Evolutionary conservation across 495 filamentous ascomycete species (phyloP).

Genomic region (Penicillium arizonense): DNA sequence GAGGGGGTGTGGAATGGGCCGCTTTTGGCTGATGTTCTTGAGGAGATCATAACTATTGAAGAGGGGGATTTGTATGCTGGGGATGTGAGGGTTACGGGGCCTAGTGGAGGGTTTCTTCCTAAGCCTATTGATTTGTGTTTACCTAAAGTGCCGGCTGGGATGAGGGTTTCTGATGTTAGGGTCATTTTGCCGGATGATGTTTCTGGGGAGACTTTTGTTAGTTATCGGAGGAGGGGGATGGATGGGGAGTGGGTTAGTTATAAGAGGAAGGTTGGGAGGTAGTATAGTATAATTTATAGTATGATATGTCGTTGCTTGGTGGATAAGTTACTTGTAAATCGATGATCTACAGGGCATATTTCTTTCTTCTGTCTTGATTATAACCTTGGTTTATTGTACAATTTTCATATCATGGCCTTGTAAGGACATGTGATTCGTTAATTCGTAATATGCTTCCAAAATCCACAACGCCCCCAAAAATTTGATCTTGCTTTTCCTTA

Average conservation of each 20-base stretch:
- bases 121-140: conserved; percentile 1
- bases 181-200: conserved; percentile 13
- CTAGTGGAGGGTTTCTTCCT: not conserved
- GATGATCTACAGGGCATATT: not conserved
- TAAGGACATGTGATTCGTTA: conserved; percentile 3
- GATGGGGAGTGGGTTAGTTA: conserved; percentile 4
- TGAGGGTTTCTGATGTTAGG: conserved; percentile 12
- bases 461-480: not conserved
- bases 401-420: not conserved
- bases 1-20: conserved; percentile 52
- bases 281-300: not conserved
- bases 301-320: too few relatives aligned
- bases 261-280: conserved; percentile 1
- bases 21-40: conserved; percentile 14
- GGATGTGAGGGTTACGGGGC: conserved; percentile 3
- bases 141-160: not conserved
- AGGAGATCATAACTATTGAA: conserved; percentile 16
- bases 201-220: conserved; percentile 8
- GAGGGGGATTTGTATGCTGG: conserved; percentile 15
- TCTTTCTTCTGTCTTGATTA: not conserved
- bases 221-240: conserved; percentile 5
- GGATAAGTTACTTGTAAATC: not conserved
- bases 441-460: conserved; percentile 3
- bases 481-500: not conserved
- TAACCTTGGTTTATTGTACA: conserved; percentile 5